A percentile compares a stretch with the other conserved stretches of the same genome.
phyloP scores from a whole-genome alignment of 495 filamentous ascomycete genomes.

The Viridothelium virens region DNA sequence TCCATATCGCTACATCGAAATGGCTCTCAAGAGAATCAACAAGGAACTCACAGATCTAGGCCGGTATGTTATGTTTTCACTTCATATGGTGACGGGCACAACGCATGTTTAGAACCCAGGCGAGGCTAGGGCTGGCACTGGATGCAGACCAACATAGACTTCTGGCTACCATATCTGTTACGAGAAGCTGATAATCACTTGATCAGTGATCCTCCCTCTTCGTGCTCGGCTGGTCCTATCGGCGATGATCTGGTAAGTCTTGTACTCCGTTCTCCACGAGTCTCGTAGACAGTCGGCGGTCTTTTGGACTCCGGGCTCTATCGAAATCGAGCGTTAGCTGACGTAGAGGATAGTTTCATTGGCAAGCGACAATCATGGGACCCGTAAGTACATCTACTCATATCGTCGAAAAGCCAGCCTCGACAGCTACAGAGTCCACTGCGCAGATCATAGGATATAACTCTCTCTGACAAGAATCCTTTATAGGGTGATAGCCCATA shows the following conservation, averaged over 20 bases:
- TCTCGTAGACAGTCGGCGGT: neutral
- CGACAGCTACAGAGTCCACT: neutral
- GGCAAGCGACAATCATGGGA: conserved; percentile 99
- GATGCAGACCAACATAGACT: neutral
- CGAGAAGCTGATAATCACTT: neutral
- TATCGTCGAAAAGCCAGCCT: neutral
- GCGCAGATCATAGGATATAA: too few relatives aligned
- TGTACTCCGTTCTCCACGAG: neutral
- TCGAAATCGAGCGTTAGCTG: neutral
- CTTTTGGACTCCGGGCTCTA: neutral
- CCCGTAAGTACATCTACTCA: conserved; percentile 60
- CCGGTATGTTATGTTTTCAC: conserved; percentile 57
- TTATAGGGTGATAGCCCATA: conserved; percentile 84
- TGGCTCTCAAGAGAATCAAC: conserved; percentile 99
- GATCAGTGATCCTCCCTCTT: conserved; percentile 88
- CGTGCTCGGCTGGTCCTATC: conserved; percentile 92
- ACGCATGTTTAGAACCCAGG: neutral
- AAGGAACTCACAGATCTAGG: conserved; percentile 99
- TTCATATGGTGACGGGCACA: neutral
- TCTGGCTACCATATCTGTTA: too few relatives aligned
- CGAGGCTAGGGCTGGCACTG: neutral
- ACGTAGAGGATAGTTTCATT: conserved; percentile 71
- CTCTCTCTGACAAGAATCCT: neutral
- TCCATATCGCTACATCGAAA: conserved; percentile 44
- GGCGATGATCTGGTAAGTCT: conserved; percentile 92